Evolutionary conservation across 768 basidiomycete species (phyloP).

Genomic region (Rossbeevera mucosa): DNA sequence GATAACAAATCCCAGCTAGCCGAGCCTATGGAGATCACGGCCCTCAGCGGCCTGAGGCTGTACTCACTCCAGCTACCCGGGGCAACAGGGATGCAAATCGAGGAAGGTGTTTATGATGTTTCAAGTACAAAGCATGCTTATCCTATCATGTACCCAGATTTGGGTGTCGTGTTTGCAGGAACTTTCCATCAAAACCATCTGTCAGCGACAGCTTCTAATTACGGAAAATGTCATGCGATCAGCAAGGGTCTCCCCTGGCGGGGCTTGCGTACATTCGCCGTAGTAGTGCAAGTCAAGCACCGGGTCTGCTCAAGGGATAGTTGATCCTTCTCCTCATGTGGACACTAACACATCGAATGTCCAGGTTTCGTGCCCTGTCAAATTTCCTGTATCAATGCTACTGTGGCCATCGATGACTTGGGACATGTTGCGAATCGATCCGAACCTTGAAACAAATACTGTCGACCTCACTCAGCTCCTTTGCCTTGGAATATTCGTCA

Average conservation of each 20-base stretch:
- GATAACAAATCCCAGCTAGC: not conserved
- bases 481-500: no score
- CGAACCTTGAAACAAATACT: no score
- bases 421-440: no score
- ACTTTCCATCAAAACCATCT: not conserved
- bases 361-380: no score
- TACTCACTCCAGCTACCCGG: not conserved
- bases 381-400: no score
- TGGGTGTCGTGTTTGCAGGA: not conserved
- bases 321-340: not conserved
- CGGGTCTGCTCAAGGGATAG: not conserved
- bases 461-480: no score
- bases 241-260: not conserved
- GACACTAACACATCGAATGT: not conserved
- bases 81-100: not conserved
- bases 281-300: not conserved
- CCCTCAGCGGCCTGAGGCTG: not conserved
- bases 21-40: not conserved
- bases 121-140: not conserved
- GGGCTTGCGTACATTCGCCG: not conserved
- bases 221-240: not conserved
- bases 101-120: not conserved
- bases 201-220: not conserved
- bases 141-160: not conserved
- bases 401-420: no score